phyloP scores from a whole-genome alignment of 805 yeast genomes.

The Ogataea trehaloabstinens region DNA sequence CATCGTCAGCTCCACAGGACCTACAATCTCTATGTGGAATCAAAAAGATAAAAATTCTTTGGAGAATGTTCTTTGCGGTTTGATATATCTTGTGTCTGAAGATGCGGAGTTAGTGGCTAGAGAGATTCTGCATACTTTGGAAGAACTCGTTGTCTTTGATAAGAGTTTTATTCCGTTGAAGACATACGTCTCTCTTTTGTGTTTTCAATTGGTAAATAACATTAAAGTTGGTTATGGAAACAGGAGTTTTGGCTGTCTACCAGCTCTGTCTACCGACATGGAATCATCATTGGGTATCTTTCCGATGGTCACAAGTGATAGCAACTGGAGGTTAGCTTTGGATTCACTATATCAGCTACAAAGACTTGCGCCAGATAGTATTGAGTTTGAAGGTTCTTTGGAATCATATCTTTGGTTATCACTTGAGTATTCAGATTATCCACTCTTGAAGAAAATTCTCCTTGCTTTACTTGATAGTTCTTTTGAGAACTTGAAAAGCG shows the following conservation, averaged over 20 bases:
- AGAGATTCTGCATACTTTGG: constrained; percentile 42
- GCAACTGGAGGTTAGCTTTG: constrained; percentile 24
- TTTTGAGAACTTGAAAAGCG: constrained; percentile 10
- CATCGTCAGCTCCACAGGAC: constrained; percentile 56
- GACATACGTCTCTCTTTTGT: constrained; percentile 31
- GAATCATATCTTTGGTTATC: constrained; percentile 32
- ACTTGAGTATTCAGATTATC: constrained; percentile 27
- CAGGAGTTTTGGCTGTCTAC: constrained; percentile 21
- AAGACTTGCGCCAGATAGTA: constrained; percentile 19
- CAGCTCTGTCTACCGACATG: constrained; percentile 24
- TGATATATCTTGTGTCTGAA: constrained; percentile 33
- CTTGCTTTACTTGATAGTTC: constrained; percentile 21
- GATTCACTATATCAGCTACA: constrained; percentile 30
- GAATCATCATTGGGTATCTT: constrained; percentile 27
- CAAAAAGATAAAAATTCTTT: constrained; percentile 29
- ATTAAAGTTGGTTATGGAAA: constrained; percentile 31
- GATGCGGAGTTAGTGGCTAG: constrained; percentile 33
- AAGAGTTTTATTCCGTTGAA: constrained; percentile 31
- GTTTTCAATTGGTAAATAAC: constrained; percentile 32
- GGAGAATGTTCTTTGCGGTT: constrained; percentile 37
- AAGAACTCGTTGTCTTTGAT: constrained; percentile 49
- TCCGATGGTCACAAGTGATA: constrained; percentile 33
- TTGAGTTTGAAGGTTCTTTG: constrained; percentile 15
- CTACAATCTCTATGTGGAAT: constrained; percentile 41
- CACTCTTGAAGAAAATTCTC: constrained; percentile 20